Evolutionary conservation across 306 rosid species (phyloP), one percentile per base, ranked within the genome.

Genomic region (Prunus padus): DNA sequence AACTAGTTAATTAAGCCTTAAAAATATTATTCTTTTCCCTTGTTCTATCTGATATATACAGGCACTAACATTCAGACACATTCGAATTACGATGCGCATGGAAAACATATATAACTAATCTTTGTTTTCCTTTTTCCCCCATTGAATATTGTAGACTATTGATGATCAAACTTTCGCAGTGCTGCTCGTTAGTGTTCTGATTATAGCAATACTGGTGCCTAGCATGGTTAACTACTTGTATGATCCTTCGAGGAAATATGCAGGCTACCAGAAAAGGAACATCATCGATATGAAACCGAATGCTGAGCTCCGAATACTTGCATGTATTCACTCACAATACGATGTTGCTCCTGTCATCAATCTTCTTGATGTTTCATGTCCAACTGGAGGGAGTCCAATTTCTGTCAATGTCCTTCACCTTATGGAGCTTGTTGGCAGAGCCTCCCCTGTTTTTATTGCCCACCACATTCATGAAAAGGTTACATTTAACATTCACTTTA

Each of bases 221-320:
- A 49, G 82, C 62, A 0, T 82, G 0, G 40, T 85, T 26, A 28
- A 62, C 1, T 8, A 1, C 22, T 59, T 85, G 11, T 91, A 88
- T n/a, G 87, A 91, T n/a, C 96, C 96, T 5, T 69, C 82, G 5
- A 88, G 83, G 83, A 91, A 89, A 79, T 91, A 87, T 13, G 85
- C 90, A 9, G 87, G 87, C 26, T 89, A 89, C 85, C 81, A 80
- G 33, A 89, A 75, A 30, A 81, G 92, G 65, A 89, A 87, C 71
- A 72, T 91, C 18, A 10, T 75, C 30, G 79, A 89, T 56, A 72
- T 84, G 1, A 82, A 71, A 69, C 64, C 28, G 1, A 82, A 89
- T 82, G 2, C 82, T 0, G 92, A 91, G 79, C 81, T 91, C 37
- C 57, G 90, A 72, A 62, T 89, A 0, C 78, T 91, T 0, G 37